Evolutionary conservation across 345 rosid genomes (phyloP).

Genomic region (Euphorbia pulcherrima): DNA sequence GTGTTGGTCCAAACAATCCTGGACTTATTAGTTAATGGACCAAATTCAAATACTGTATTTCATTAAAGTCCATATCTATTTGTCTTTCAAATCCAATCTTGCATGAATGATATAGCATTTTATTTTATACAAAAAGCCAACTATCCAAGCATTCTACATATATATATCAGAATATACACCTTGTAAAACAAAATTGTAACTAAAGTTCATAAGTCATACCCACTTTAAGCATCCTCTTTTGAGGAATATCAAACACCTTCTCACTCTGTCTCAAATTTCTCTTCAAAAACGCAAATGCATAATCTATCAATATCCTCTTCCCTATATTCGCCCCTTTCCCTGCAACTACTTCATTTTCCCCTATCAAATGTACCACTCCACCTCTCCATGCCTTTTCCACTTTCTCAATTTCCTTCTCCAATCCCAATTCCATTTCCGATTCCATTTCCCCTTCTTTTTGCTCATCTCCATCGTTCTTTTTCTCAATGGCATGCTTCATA

Average conservation of each 20-base stretch:
- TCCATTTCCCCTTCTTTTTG: background rate
- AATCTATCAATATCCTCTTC: slow-evolving; percentile 41
- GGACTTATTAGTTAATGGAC: no score
- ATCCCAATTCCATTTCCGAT: no score
- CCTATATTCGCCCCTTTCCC: slow-evolving; percentile 32
- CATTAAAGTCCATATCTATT: no score
- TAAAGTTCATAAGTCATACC: slow-evolving; percentile 61
- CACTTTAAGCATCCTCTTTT: slow-evolving; percentile 56
- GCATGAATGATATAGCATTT: no score
- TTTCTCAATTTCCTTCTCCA: background rate
- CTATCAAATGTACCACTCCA: slow-evolving; percentile 47
- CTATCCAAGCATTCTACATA: no score
- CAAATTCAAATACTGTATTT: no score
- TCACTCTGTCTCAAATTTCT: slow-evolving; percentile 32
- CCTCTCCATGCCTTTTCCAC: slow-evolving; percentile 24
- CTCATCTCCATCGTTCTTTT: background rate
- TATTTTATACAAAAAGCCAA: no score
- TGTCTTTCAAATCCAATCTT: no score
- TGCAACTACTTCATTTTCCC: slow-evolving; percentile 49
- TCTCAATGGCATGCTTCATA: background rate
- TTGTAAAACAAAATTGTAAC: background rate
- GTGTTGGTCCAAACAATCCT: no score
- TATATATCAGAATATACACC: no score
- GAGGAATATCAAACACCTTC: slow-evolving; percentile 50
- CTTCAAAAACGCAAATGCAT: slow-evolving; percentile 35